Conservation (phyloP, 352 stramenopile species). For the Globisporangium camurandrum region DNA sequence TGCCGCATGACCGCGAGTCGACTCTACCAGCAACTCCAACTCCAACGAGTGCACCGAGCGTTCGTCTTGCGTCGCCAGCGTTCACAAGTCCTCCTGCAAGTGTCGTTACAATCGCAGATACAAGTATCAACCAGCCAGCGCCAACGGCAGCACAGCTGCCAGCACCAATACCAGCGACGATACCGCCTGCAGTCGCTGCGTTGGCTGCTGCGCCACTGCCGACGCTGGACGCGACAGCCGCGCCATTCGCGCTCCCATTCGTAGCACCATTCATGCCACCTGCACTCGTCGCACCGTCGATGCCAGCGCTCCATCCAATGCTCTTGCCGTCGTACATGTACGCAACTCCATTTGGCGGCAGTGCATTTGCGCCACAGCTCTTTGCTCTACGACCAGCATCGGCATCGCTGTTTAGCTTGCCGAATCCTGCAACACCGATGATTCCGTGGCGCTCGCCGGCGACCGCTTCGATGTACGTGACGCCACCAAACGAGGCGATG, state of each 20-base stretch:
- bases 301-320: background rate
- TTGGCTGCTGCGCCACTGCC: background rate
- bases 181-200: background rate
- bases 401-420: background rate
- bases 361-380: background rate
- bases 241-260: background rate
- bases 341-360: background rate
- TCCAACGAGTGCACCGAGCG: background rate
- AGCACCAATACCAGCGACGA: background rate
- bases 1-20: background rate
- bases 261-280: background rate
- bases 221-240: too few relatives aligned
- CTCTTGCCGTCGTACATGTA: conserved; percentile 3
- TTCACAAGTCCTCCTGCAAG: background rate
- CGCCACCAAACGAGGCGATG: too few relatives aligned
- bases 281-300: too few relatives aligned
- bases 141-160: too few relatives aligned
- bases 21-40: too few relatives aligned
- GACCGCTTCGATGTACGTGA: too few relatives aligned
- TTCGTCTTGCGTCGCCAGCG: background rate
- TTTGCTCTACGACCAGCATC: too few relatives aligned
- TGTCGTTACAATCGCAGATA: background rate
- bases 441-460: background rate
- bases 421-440: background rate
- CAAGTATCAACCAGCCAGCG: background rate